Base-by-base conservation (phyloP, 1,284 basidiomycete species). In the Irpex rosettiformis region DNA sequence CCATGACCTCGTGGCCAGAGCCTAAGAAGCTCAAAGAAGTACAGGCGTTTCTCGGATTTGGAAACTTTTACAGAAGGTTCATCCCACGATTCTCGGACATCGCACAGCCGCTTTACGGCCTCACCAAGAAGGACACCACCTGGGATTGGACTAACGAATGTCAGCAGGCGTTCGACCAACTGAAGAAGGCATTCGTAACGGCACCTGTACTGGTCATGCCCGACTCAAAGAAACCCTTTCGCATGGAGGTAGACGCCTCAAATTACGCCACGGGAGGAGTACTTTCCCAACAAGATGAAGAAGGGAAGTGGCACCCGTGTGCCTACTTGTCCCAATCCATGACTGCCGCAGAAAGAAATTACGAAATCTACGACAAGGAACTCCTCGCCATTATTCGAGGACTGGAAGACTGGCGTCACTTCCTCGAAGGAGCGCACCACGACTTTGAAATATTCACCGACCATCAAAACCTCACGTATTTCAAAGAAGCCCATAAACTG, bases 401-500 rank as follows among this genome's bases (percentile, higher is more conserved):
- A n/a, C n/a, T n/a, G n/a, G n/a, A n/a, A n/a, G n/a, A n/a, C n/a
- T n/a, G n/a, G n/a, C n/a, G n/a, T n/a, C n/a, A n/a, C n/a, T n/a
- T n/a, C n/a, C n/a, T n/a, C n/a, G n/a, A n/a, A n/a, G n/a, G n/a
- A n/a, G n/a, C n/a, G n/a, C n/a, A n/a, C n/a, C n/a, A n/a, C n/a
- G n/a, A n/a, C n/a, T n/a, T n/a, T n/a, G n/a, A n/a, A n/a, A n/a
- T n/a, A n/a, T n/a, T n/a, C n/a, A n/a, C n/a, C n/a, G n/a, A n/a
- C n/a, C n/a, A n/a, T n/a, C n/a, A n/a, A n/a, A n/a, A n/a, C n/a
- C n/a, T n/a, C n/a, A n/a, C n/a, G n/a, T 37, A 37, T 37, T 37
- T 37, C 67, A 37, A 59, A 7, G 69, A 64, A 1, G 59, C 73
- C 0, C 68, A 76, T 28, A 68, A 73, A 4, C 66, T 82, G 0